Conservation (phyloP, 768 basidiomycete species). For the Phylloporus sp. region DNA sequence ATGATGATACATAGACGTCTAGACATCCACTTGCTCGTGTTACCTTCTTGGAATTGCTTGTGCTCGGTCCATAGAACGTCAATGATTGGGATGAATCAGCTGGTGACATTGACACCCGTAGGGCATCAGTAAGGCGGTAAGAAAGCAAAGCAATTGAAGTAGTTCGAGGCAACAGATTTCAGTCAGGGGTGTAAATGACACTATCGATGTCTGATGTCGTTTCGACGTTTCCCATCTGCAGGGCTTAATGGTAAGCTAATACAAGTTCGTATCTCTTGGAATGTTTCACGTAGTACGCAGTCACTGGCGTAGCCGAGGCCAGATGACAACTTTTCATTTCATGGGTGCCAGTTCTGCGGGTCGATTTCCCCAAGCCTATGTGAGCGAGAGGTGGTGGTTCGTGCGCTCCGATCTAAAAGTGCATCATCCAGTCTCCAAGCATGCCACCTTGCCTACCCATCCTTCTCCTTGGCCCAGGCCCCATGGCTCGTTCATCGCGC, state of each 20-base stretch:
- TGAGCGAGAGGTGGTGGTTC: background rate
- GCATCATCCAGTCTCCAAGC: slow-evolving; percentile 55
- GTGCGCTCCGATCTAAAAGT: slow-evolving; percentile 28
- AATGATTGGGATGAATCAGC: no score
- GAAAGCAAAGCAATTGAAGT: no score
- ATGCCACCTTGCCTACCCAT: slow-evolving; percentile 45
- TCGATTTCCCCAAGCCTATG: background rate
- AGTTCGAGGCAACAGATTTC: no score
- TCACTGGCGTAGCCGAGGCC: background rate
- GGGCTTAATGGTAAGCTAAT: background rate
- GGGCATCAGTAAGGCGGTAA: no score
- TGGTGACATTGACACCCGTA: no score
- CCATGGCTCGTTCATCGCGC: slow-evolving; percentile 48
- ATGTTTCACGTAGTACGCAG: background rate
- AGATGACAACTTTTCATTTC: background rate
- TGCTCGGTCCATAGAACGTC: no score
- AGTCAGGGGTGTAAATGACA: no score
- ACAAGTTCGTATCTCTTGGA: background rate
- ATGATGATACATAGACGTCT: no score
- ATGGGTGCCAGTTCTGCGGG: background rate
- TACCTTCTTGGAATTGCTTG: no score
- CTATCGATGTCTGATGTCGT: no score
- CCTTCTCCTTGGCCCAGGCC: slow-evolving; percentile 47
- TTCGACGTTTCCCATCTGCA: no score
- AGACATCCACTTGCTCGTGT: no score